These are phyloP conservation scores for Cryphonectria parasitica DNA, from an alignment of 2,329 filamentous ascomycete genomes.

Conservation along the genomic window DNA sequence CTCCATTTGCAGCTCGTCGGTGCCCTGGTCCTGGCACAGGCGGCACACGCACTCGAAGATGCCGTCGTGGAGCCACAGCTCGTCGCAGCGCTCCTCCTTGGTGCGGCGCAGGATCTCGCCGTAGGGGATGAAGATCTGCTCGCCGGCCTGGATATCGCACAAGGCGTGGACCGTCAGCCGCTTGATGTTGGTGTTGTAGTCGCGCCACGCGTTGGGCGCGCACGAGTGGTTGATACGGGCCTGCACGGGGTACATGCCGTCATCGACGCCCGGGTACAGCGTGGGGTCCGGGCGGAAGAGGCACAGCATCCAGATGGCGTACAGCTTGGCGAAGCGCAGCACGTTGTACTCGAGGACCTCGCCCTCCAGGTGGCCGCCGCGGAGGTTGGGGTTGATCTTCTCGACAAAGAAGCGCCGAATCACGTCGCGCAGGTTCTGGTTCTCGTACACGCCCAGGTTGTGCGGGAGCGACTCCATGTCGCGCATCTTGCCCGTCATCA, in stretches of 20 bases:
- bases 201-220: conserved; percentile 30
- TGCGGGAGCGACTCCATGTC: conserved; percentile 1
- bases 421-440: not conserved
- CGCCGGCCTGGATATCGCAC: conserved; percentile 28
- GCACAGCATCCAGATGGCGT: conserved; percentile 10
- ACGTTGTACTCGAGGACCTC: not conserved
- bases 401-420: not conserved
- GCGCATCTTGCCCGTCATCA: not conserved
- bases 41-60: conserved; percentile 14
- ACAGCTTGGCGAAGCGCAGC: conserved; percentile 8
- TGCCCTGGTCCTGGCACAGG: conserved; percentile 6
- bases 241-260: conserved; percentile 15
- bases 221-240: conserved; percentile 32
- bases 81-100: not conserved
- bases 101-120: not conserved
- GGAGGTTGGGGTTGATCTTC: not conserved
- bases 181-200: conserved; percentile 26
- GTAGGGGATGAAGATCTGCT: conserved; percentile 30
- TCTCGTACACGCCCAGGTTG: not conserved
- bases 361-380: not conserved
- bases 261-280: not conserved
- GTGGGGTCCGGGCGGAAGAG: not conserved
- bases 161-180: conserved; percentile 30
- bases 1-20: not conserved
- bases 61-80: not conserved